Conservation (phyloP, 345 rosid genomes). For the Atalantia buxifolia region DNA sequence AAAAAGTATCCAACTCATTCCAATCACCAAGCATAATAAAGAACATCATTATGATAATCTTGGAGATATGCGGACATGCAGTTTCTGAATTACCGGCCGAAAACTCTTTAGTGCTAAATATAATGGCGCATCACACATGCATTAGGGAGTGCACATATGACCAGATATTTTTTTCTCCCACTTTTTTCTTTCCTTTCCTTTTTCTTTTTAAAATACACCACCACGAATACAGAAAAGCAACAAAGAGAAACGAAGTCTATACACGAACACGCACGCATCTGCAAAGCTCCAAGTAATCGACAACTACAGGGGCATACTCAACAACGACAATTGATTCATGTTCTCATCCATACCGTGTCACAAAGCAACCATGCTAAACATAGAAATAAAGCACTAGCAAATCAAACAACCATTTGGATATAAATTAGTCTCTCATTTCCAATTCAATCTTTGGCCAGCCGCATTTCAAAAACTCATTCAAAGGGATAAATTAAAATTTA, state of each 20-base stretch:
- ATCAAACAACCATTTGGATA: not conserved
- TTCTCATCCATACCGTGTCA: not conserved
- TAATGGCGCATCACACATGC: not conserved
- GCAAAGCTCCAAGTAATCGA: too few relatives aligned
- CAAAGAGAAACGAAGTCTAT: not conserved
- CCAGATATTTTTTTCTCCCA: not conserved
- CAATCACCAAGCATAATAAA: not conserved
- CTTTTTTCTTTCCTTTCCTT: too few relatives aligned
- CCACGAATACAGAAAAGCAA: not conserved
- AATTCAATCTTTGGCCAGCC: constrained; percentile 28
- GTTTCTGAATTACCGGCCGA: not conserved
- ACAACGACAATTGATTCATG: not conserved
- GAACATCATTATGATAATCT: not conserved
- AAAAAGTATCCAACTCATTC: not conserved
- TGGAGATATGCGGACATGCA: not conserved
- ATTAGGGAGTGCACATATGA: not conserved
- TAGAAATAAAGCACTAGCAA: not conserved
- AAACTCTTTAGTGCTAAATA: not conserved
- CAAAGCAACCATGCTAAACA: not conserved
- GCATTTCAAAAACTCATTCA: constrained; percentile 18
- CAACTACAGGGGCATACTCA: too few relatives aligned
- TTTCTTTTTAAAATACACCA: not conserved
- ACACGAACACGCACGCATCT: not conserved
- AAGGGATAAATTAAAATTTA: constrained; percentile 15
- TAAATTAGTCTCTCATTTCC: constrained; percentile 14